Conservation (phyloP, 2,329 filamentous ascomycete genomes). For the Colletotrichum musae region DNA sequence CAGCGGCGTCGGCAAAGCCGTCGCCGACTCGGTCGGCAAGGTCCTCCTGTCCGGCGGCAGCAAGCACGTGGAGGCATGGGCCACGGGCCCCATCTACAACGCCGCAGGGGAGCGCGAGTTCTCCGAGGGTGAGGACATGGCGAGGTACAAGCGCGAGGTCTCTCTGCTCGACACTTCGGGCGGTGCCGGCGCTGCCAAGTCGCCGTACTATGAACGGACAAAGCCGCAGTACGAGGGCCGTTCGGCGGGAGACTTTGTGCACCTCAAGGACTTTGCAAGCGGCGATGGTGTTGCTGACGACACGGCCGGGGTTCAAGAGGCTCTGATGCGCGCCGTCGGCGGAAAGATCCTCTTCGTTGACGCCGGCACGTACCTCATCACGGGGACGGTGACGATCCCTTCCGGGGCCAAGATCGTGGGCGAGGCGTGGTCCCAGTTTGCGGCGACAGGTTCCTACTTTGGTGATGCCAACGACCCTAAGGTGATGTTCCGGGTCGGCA, state of each 20-base stretch:
- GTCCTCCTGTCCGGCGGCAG: constrained; percentile 15
- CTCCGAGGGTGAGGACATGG: constrained; percentile 28
- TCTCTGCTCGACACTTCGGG: constrained; percentile 8
- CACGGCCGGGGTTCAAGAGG: constrained; percentile 58
- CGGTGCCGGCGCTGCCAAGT: background rate
- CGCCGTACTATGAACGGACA: constrained; percentile 60
- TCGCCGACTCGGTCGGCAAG: constrained; percentile 40
- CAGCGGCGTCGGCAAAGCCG: constrained; percentile 48
- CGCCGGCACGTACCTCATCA: constrained; percentile 59
- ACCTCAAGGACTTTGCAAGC: constrained; percentile 58
- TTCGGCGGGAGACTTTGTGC: constrained; percentile 39
- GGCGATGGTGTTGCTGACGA: constrained; percentile 78
- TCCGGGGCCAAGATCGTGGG: constrained; percentile 53
- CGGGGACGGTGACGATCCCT: constrained; percentile 51
- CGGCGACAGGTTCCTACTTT: constrained; percentile 43
- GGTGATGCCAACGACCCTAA: constrained; percentile 58
- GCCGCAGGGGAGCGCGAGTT: constrained; percentile 7
- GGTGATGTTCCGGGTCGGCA: constrained; percentile 76
- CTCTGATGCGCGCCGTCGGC: constrained; percentile 56
- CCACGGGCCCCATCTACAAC: constrained; percentile 42
- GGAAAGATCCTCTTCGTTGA: constrained; percentile 61
- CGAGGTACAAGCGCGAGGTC: constrained; percentile 19
- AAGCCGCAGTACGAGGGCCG: constrained; percentile 67
- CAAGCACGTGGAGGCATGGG: constrained; percentile 38
- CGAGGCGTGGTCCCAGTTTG: constrained; percentile 51